phyloP scores from a whole-genome alignment of 768 basidiomycete genomes.

The Pleurotus eryngii region DNA sequence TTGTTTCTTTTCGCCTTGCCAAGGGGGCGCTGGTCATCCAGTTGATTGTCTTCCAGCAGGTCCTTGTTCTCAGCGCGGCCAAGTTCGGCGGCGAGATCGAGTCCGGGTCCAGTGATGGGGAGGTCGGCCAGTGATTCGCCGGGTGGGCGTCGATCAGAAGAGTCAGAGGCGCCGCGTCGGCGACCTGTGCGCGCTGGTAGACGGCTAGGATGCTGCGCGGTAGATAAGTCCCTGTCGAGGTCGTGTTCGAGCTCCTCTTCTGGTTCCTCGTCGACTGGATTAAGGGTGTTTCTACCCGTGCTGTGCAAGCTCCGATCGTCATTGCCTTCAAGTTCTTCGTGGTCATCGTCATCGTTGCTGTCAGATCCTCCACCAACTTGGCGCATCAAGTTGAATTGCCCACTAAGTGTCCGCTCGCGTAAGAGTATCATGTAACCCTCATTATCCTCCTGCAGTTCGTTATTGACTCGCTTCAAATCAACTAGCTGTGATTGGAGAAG shows the following conservation, averaged over 20 bases:
- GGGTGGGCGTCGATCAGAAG: slow-evolving; percentile 38
- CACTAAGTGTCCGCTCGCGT: slow-evolving; percentile 86
- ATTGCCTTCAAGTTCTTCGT: slow-evolving; percentile 35
- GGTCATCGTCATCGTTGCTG: slow-evolving; percentile 31
- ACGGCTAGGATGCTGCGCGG: slow-evolving; percentile 37
- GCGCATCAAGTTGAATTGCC: slow-evolving; percentile 76
- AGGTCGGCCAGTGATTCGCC: slow-evolving; percentile 86
- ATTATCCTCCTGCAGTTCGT: slow-evolving; percentile 90
- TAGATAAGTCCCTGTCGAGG: slow-evolving; percentile 31
- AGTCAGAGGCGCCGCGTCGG: slow-evolving; percentile 45
- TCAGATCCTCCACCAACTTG: slow-evolving; percentile 53
- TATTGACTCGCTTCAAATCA: slow-evolving; percentile 86
- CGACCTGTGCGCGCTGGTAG: slow-evolving; percentile 16
- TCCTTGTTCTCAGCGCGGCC: slow-evolving; percentile 91
- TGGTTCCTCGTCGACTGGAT: slow-evolving; percentile 59
- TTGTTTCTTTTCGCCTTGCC: slow-evolving; percentile 48
- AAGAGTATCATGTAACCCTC: slow-evolving; percentile 95
- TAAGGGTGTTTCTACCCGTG: slow-evolving; percentile 54
- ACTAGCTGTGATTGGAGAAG: slow-evolving; percentile 80
- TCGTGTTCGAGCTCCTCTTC: slow-evolving; percentile 38
- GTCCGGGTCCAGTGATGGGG: slow-evolving; percentile 84
- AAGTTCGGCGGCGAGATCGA: slow-evolving; percentile 88
- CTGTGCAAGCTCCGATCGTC: slow-evolving; percentile 54
- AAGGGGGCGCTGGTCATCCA: slow-evolving; percentile 43
- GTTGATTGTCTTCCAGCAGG: slow-evolving; percentile 52